Evolutionary conservation across 176 grass and related monocot genomes (phyloP).

Genomic region (Hordeum marinum): DNA sequence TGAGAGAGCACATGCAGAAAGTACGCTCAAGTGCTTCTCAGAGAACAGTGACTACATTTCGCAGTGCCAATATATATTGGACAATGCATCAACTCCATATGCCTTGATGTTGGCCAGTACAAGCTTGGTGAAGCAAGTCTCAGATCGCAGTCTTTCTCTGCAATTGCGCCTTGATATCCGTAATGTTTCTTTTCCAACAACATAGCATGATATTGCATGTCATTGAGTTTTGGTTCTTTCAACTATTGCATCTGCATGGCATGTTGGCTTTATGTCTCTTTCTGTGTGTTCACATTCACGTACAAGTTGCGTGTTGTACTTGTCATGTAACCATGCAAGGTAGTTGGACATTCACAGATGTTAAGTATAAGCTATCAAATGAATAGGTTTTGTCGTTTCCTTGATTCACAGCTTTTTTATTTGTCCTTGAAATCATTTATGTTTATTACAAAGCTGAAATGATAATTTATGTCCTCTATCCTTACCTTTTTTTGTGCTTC

Average conservation of each 20-base stretch:
- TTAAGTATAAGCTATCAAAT: conserved; percentile 11
- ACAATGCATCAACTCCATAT: conserved; percentile 98
- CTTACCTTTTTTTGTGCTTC: background rate
- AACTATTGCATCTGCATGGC: conserved; percentile 11
- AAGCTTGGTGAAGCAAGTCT: conserved; percentile 98
- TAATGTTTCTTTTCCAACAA: conserved; percentile 70
- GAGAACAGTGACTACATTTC: conserved; percentile 97
- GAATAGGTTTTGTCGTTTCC: conserved; percentile 3
- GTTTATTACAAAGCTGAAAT: background rate
- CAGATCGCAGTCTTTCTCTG: conserved; percentile 73
- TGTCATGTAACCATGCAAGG: conserved; percentile 18
- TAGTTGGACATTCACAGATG: background rate
- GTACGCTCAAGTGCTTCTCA: conserved; percentile 98
- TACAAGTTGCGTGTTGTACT: background rate
- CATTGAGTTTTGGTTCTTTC: conserved; percentile 29
- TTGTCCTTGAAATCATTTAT: background rate
- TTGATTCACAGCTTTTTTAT: conserved; percentile 10
- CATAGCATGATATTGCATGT: conserved; percentile 29
- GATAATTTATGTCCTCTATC: background rate
- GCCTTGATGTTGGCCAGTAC: conserved; percentile 98
- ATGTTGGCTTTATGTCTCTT: conserved; percentile 31
- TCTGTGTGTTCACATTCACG: background rate
- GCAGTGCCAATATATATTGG: conserved; percentile 99
- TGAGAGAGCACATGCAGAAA: conserved; percentile 93
- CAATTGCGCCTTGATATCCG: conserved; percentile 94